Conservation (phyloP, 2,329 filamentous ascomycete species). For the Paracoccidioides lutzii region DNA sequence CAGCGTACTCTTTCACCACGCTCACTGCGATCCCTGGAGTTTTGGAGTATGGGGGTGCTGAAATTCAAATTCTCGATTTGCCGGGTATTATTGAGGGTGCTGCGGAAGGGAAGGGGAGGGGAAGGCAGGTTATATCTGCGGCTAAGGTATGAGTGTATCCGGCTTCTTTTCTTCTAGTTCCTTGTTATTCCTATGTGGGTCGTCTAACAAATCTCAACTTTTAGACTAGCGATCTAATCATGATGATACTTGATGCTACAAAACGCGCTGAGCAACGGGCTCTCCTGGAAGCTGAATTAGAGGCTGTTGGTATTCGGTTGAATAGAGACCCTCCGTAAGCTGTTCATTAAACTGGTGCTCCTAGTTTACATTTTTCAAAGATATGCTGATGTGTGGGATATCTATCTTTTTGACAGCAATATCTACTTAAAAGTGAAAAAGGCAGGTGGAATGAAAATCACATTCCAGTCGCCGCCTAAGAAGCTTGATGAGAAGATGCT, state of each 20-base stretch:
- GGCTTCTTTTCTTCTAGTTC: background rate
- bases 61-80: slow-evolving; percentile 94
- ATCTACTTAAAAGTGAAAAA: slow-evolving; percentile 96
- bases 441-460: slow-evolving; percentile 97
- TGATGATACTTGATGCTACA: slow-evolving; percentile 95
- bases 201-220: background rate
- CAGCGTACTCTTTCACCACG: slow-evolving; percentile 94
- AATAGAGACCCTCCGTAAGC: slow-evolving; percentile 80
- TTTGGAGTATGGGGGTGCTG: slow-evolving; percentile 90
- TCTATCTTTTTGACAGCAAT: slow-evolving; percentile 45
- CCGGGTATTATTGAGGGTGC: slow-evolving; percentile 98
- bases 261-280: slow-evolving; percentile 90
- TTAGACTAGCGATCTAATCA: slow-evolving; percentile 80
- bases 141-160: slow-evolving; percentile 51
- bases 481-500: slow-evolving; percentile 94
- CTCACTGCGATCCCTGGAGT: slow-evolving; percentile 95
- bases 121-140: slow-evolving; percentile 90
- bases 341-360: background rate
- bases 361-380: background rate
- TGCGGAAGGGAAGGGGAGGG: slow-evolving; percentile 86
- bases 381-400: background rate
- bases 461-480: slow-evolving; percentile 80
- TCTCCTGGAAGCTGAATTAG: slow-evolving; percentile 78
- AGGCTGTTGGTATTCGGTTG: slow-evolving; percentile 85
- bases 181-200: background rate